These are phyloP conservation scores for Pueraria montana DNA, from an alignment of 306 rosid genomes.

Conservation along the genomic window DNA sequence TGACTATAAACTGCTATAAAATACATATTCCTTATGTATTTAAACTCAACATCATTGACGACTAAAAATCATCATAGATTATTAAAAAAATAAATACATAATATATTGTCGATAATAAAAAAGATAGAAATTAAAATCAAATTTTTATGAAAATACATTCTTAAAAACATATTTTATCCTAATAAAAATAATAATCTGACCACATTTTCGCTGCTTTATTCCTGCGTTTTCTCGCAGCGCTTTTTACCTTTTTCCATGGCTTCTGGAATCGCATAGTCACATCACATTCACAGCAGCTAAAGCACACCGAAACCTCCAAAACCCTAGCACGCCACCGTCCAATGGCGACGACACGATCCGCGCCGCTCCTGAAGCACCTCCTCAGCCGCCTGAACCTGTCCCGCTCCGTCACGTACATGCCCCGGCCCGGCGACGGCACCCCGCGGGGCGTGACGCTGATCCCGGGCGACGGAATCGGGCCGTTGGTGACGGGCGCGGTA, in stretches of 20 bases:
- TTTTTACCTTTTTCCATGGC: constrained; percentile 40
- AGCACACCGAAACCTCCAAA: constrained; percentile 16
- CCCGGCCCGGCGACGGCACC: constrained; percentile 84
- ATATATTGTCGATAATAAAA: too few relatives aligned
- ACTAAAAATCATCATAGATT: too few relatives aligned
- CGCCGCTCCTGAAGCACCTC: constrained; percentile 52
- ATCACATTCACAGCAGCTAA: not conserved
- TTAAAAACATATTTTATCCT: too few relatives aligned
- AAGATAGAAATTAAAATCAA: too few relatives aligned
- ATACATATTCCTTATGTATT: too few relatives aligned
- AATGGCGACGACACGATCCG: constrained; percentile 74
- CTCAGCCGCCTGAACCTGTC: constrained; percentile 38
- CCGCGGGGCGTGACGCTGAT: constrained; percentile 80
- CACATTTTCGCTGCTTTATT: not conserved
- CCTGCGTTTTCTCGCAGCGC: not conserved
- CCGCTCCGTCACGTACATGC: constrained; percentile 89
- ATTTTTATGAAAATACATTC: too few relatives aligned
- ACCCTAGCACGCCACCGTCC: constrained; percentile 44
- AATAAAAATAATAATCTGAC: not conserved
- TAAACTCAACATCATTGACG: too few relatives aligned
- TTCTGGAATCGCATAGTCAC: constrained; percentile 35
- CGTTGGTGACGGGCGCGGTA: constrained; percentile 78
- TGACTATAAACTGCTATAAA: too few relatives aligned
- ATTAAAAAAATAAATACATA: too few relatives aligned
- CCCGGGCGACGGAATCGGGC: constrained; percentile 90